phyloP scores from a whole-genome alignment of 2,329 filamentous ascomycete genomes.

The Aspergillus caelatus region DNA sequence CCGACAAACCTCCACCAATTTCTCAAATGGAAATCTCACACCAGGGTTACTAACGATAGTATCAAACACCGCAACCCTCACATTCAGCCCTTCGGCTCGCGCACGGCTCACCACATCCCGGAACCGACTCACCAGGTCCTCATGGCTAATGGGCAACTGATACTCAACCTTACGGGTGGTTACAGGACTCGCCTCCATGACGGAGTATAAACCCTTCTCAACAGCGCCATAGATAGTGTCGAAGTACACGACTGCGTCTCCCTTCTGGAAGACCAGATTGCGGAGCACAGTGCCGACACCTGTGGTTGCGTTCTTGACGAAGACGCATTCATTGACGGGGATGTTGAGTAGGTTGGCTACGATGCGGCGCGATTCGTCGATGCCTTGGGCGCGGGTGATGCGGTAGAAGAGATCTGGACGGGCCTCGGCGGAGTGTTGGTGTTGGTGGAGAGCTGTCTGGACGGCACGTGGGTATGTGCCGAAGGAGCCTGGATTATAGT shows the following conservation, averaged over 20 bases:
- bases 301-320: slow-evolving; percentile 79
- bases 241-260: slow-evolving; percentile 78
- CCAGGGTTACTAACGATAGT: slow-evolving; percentile 78
- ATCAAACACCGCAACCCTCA: slow-evolving; percentile 75
- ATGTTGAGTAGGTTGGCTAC: slow-evolving; percentile 69
- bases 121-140: slow-evolving; percentile 66
- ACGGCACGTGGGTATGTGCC: slow-evolving; percentile 72
- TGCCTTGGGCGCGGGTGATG: slow-evolving; percentile 63
- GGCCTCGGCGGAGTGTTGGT: slow-evolving; percentile 68
- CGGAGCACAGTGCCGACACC: slow-evolving; percentile 73
- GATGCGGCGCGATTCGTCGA: slow-evolving; percentile 67
- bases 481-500: slow-evolving; percentile 62
- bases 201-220: slow-evolving; percentile 70
- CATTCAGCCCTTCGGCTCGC: slow-evolving; percentile 61
- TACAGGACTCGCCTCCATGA: slow-evolving; percentile 67
- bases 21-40: slow-evolving; percentile 76
- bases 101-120: slow-evolving; percentile 58
- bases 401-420: slow-evolving; percentile 77
- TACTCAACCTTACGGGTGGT: slow-evolving; percentile 60
- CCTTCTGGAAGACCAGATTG: slow-evolving; percentile 67
- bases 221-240: slow-evolving; percentile 77
- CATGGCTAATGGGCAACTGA: slow-evolving; percentile 70
- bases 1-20: slow-evolving; percentile 64
- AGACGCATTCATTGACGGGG: slow-evolving; percentile 68
- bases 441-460: slow-evolving; percentile 60